A percentile compares a stretch with the other conserved stretches of the same genome.
Evolutionary conservation across 2,329 filamentous ascomycete genomes (phyloP).

Genomic region (Penicillium sp.): DNA sequence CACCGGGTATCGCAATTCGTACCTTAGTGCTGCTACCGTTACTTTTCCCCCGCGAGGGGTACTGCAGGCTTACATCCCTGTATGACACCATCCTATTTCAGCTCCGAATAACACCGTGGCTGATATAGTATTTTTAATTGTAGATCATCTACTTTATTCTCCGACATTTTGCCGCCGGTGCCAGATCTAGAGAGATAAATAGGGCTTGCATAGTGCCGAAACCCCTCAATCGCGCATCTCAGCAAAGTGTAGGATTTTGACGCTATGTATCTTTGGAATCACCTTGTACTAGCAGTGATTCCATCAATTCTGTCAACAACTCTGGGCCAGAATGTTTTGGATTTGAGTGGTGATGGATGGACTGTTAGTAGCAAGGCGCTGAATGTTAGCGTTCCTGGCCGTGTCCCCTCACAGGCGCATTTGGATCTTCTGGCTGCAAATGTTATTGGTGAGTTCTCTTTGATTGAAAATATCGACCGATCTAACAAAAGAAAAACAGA

Average conservation of each 20-base stretch:
- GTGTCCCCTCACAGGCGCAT: slow-evolving; percentile 59
- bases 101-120: background rate
- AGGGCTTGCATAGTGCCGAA: background rate
- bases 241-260: background rate
- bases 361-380: slow-evolving; percentile 45
- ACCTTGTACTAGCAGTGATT: slow-evolving; percentile 18
- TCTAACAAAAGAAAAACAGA: slow-evolving; percentile 20
- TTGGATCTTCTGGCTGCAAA: slow-evolving; percentile 55
- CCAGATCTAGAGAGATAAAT: background rate
- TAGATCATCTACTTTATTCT: background rate
- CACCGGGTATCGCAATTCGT: background rate
- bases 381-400: slow-evolving; percentile 54
- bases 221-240: background rate
- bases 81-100: background rate
- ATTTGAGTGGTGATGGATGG: slow-evolving; percentile 46
- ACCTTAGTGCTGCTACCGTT: slow-evolving; percentile 21
- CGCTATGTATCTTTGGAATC: slow-evolving; percentile 22
- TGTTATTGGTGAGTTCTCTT: slow-evolving; percentile 50
- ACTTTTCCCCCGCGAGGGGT: slow-evolving; percentile 12
- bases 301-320: slow-evolving; percentile 12
- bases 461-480: background rate
- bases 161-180: background rate
- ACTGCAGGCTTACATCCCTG: too few species aligned
- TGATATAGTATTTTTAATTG: background rate
- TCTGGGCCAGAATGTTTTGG: slow-evolving; percentile 36